These are phyloP conservation scores for Claviceps monticola DNA, from an alignment of 2,329 filamentous ascomycete genomes.

Conservation along the genomic window DNA sequence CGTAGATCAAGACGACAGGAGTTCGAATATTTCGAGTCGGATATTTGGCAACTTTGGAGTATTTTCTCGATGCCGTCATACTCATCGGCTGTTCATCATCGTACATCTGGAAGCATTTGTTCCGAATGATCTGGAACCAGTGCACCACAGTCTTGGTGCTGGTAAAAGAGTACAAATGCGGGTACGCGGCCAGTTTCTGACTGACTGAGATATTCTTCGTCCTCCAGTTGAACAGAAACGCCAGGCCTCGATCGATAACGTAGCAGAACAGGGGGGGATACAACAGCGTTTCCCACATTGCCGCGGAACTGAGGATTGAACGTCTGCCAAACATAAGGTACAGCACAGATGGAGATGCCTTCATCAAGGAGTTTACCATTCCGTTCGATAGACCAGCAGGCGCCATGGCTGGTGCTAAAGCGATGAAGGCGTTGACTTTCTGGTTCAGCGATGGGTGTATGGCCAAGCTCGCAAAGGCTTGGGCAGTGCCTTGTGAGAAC, in stretches of 20 bases:
- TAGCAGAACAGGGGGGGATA: constrained; percentile 90
- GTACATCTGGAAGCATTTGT: constrained; percentile 94
- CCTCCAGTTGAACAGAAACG: constrained; percentile 82
- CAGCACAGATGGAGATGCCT: constrained; percentile 81
- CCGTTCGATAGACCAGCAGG: constrained; percentile 81
- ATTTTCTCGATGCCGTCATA: constrained; percentile 58
- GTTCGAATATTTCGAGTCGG: constrained; percentile 96
- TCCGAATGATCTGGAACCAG: constrained; percentile 98
- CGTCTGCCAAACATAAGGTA: constrained; percentile 87
- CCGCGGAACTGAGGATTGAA: constrained; percentile 81
- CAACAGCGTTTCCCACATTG: constrained; percentile 93
- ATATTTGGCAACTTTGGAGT: constrained; percentile 93
- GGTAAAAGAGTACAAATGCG: constrained; percentile 91
- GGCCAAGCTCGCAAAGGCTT: constrained; percentile 85
- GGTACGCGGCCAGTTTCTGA: constrained; percentile 91
- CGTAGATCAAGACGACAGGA: constrained; percentile 85
- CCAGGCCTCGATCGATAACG: constrained; percentile 68
- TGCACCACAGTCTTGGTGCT: constrained; percentile 95
- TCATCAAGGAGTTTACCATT: constrained; percentile 84
- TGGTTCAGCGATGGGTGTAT: constrained; percentile 87
- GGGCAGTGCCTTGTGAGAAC: constrained; percentile 92
- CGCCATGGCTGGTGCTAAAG: constrained; percentile 90
- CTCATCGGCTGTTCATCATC: constrained; percentile 79
- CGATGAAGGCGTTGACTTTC: constrained; percentile 92
- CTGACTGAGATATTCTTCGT: constrained; percentile 68